Conservation (phyloP, 2,329 filamentous ascomycete genomes). For the Fusarium burgessii region DNA sequence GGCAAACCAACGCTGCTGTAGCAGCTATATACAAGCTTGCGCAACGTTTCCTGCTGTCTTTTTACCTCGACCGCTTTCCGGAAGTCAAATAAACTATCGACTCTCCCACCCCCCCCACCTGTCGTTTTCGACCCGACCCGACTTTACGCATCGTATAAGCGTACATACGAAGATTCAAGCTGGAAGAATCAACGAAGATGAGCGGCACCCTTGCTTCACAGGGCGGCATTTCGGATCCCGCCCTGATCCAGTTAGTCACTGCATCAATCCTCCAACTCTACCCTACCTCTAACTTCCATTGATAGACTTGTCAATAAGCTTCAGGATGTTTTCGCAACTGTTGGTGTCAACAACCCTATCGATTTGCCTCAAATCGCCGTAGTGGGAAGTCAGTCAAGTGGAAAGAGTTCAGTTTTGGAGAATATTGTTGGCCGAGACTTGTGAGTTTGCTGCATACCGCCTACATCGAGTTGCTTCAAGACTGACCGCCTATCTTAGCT, state of each 20-base stretch:
- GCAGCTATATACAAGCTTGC: slow-evolving; percentile 12
- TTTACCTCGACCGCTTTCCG: slow-evolving; percentile 39
- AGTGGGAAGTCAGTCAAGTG: slow-evolving; percentile 97
- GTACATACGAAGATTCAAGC: slow-evolving; percentile 14
- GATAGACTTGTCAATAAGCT: slow-evolving; percentile 93
- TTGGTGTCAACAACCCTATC: slow-evolving; percentile 99
- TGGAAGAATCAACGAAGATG: slow-evolving; percentile 46
- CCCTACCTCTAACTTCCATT: slow-evolving; percentile 38
- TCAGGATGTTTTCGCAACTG: slow-evolving; percentile 98
- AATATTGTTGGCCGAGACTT: slow-evolving; percentile 99
- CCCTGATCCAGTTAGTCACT: slow-evolving; percentile 69
- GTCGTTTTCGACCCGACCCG: slow-evolving; percentile 25
- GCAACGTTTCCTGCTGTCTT: slow-evolving; percentile 31
- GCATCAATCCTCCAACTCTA: slow-evolving; percentile 27
- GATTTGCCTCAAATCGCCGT: slow-evolving; percentile 98
- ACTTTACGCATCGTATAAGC: slow-evolving; percentile 20
- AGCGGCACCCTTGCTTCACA: slow-evolving; percentile 55
- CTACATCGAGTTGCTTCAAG: slow-evolving; percentile 8
- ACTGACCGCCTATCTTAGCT: slow-evolving; percentile 62
- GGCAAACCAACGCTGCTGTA: not conserved
- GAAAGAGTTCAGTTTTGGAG: slow-evolving; percentile 98
- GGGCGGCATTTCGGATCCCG: slow-evolving; percentile 74
- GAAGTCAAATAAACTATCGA: slow-evolving; percentile 28
- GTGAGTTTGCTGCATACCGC: slow-evolving; percentile 67
- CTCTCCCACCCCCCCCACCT: slow-evolving; percentile 24